Base-by-base conservation (phyloP, 2,329 filamentous ascomycete genomes). In the Sporothrix sp. region DNA sequence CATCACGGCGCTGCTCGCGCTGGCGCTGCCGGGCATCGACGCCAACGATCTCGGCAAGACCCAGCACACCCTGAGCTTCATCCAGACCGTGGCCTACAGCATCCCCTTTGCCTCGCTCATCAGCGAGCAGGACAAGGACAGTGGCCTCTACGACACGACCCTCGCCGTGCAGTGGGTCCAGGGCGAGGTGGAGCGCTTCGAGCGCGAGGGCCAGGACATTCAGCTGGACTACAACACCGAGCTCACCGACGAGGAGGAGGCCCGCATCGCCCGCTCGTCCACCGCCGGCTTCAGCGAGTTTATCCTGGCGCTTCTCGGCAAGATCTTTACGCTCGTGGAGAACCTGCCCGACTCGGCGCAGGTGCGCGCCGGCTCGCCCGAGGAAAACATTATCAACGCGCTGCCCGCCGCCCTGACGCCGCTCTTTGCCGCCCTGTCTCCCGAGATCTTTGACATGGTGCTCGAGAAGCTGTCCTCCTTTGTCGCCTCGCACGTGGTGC, bases 31-130 rank as follows among this genome's bases (percentile, higher is more conserved):
- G 0, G 94, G 93, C 20, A 95, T 98, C 52, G 94, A 98, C 67
- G 90, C 94, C 56, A 98, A 98, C 63, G 93, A 98, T 67, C 71
- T 98, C 23, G 90, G 93, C 63, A 98, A 98, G 73, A 97, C 93
- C 0, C 79, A 95, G 59, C 87, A 95, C 66, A 94, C 93, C 0
- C 74, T 98, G 52, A 87, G 90, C 58, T 96, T 96, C 64, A 93
- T 98, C 52, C 91, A 97, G 66, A 86, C 87, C 52, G 87, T 97
- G 11, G 91, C 89, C 53, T 97, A 96, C 70, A 95, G 91, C 61
- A 94, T 98, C 48, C 94, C 93, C 0, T 87, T 98, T 62, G 81
- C 86, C 52, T 85, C 94, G 54, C 71, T 98, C 46, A 84, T 85
- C 33, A 48, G 20, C 37, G 77, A 81, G 61, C 81, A 82, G 40